Evolutionary conservation across 352 stramenopile species (phyloP).

Genomic region (Globisporangium abappressorium): DNA sequence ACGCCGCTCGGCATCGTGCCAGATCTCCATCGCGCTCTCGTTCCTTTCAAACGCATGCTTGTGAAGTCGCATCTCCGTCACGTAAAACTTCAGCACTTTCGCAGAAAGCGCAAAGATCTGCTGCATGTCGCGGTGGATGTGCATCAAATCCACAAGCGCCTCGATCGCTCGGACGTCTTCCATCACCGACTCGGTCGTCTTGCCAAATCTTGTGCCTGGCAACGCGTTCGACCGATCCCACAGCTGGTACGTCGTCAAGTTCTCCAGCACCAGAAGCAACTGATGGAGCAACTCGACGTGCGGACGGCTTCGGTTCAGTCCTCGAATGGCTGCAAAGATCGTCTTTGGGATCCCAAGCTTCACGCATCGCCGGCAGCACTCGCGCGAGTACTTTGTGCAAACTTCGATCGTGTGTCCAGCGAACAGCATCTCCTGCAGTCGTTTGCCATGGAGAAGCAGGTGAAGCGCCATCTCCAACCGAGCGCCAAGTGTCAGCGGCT

Average conservation of each 20-base stretch:
- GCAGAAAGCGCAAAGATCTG: conserved; percentile 74
- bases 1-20: conserved; percentile 54
- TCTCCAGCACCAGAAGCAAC: conserved; percentile 78
- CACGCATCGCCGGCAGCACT: conserved; percentile 90
- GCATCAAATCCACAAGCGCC: conserved; percentile 91
- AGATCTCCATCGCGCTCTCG: conserved; percentile 20
- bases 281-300: conserved; percentile 94
- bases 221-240: conserved; percentile 19
- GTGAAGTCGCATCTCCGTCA: conserved; percentile 32
- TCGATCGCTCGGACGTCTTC: conserved; percentile 75
- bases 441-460: conserved; percentile 70
- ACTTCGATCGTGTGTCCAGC: conserved; percentile 91
- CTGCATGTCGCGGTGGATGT: conserved; percentile 93
- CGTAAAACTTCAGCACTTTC: conserved; percentile 58
- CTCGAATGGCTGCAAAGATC: conserved; percentile 90
- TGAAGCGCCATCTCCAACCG: conserved; percentile 72
- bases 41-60: conserved; percentile 5
- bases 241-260: conserved; percentile 79
- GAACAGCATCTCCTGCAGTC: conserved; percentile 92
- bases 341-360: conserved; percentile 82
- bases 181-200: conserved; percentile 39
- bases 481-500: conserved; percentile 53
- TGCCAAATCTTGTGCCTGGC: conserved; percentile 21
- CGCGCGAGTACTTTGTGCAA: conserved; percentile 88
- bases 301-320: conserved; percentile 93